A percentile compares a stretch with the other conserved stretches of the same genome.
Evolutionary conservation across 1,284 basidiomycete species (phyloP).

Genomic region (Sporisorium exsertum): DNA sequence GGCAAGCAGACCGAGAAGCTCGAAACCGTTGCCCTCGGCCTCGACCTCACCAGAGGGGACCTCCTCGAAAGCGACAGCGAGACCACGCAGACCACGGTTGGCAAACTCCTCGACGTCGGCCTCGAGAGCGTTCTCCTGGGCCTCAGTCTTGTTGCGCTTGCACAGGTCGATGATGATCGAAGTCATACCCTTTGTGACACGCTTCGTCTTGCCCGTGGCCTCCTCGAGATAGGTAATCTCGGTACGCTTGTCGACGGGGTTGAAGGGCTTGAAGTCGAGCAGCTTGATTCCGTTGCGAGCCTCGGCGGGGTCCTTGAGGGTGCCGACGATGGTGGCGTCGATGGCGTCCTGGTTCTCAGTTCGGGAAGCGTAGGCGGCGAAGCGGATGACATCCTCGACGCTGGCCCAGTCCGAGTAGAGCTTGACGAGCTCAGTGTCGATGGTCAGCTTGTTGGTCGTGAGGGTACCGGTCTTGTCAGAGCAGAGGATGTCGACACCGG

Average conservation of each 20-base stretch:
- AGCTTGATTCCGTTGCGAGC: slow-evolving; percentile 94
- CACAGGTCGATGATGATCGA: slow-evolving; percentile 87
- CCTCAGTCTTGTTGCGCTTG: slow-evolving; percentile 94
- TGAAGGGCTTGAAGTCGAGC: slow-evolving; percentile 98
- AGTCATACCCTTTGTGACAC: slow-evolving; percentile 99
- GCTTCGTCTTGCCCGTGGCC: slow-evolving; percentile 91
- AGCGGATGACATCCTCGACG: slow-evolving; percentile 88
- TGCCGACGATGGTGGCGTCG: slow-evolving; percentile 85
- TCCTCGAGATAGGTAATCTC: slow-evolving; percentile 97
- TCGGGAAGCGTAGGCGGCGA: slow-evolving; percentile 94
- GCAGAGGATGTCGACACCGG: slow-evolving; percentile 94
- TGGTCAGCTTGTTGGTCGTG: slow-evolving; percentile 95
- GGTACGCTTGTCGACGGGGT: slow-evolving; percentile 98
- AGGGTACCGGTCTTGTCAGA: slow-evolving; percentile 98
- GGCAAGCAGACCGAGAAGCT: slow-evolving; percentile 94
- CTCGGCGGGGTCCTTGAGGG: slow-evolving; percentile 76
- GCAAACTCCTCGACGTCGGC: slow-evolving; percentile 95
- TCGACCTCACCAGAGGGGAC: slow-evolving; percentile 79
- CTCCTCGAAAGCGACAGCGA: slow-evolving; percentile 95
- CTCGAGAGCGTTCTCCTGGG: slow-evolving; percentile 89
- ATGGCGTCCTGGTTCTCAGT: slow-evolving; percentile 99
- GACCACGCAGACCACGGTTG: slow-evolving; percentile 93
- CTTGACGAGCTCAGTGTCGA: slow-evolving; percentile 90
- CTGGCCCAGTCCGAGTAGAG: slow-evolving; percentile 86
- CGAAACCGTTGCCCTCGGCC: slow-evolving; percentile 91